A percentile compares a stretch with the other conserved stretches of the same genome.
These are phyloP conservation scores for Yamadazyma kitorensis DNA, from an alignment of 805 yeast species.

Conservation along the genomic window DNA sequence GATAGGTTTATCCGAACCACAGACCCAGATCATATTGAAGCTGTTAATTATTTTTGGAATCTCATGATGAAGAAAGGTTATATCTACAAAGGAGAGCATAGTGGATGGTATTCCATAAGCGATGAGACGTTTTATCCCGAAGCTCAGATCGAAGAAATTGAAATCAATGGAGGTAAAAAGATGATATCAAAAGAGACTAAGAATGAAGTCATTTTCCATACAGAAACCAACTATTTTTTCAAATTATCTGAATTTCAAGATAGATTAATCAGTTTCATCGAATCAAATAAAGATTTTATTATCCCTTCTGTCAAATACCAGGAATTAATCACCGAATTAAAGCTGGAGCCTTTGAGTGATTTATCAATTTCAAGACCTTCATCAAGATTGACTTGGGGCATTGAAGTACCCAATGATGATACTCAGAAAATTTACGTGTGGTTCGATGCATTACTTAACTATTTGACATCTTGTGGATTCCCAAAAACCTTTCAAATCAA, in stretches of 20 bases:
- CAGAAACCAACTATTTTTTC: conserved; percentile 88
- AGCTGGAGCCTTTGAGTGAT: conserved; percentile 50
- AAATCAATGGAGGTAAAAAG: conserved; percentile 25
- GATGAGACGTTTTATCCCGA: conserved; percentile 95
- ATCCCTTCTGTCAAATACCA: conserved; percentile 57
- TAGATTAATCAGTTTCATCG: conserved; percentile 47
- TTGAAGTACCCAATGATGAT: conserved; percentile 77
- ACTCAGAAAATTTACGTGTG: conserved; percentile 88
- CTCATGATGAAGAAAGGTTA: conserved; percentile 54
- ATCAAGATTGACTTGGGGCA: conserved; percentile 81
- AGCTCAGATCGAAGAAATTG: conserved; percentile 53
- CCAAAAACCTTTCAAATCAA: conserved; percentile 18
- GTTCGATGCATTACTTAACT: conserved; percentile 92
- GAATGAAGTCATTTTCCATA: conserved; percentile 68
- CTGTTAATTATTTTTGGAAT: conserved; percentile 73
- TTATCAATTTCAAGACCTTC: conserved; percentile 86
- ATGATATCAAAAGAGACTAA: conserved; percentile 65
- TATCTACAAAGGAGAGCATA: conserved; percentile 79
- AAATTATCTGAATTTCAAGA: conserved; percentile 60
- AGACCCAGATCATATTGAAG: conserved; percentile 67
- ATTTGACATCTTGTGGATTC: conserved; percentile 68
- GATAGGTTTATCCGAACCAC: conserved; percentile 90
- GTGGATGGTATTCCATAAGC: conserved; percentile 93
- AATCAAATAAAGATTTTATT: conserved; percentile 56
- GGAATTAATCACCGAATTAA: conserved; percentile 58